These are phyloP conservation scores for Boehmeria nivea DNA, from an alignment of 306 rosid species.

Conservation along the genomic window DNA sequence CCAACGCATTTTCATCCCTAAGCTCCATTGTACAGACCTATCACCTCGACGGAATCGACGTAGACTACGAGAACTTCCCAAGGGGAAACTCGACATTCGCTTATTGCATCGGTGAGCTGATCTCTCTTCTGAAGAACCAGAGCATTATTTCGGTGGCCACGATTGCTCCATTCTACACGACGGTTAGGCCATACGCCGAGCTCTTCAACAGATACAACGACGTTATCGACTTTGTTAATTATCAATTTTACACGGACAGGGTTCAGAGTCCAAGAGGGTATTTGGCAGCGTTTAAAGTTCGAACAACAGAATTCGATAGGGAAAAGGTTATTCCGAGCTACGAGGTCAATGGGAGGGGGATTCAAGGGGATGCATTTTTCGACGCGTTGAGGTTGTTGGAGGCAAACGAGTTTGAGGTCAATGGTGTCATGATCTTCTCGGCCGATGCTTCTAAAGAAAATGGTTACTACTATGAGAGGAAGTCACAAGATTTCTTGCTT, in stretches of 20 bases:
- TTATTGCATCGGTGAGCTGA: constrained; percentile 53
- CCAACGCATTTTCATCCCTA: constrained; percentile 46
- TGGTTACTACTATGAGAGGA: constrained; percentile 34
- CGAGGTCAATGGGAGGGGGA: constrained; percentile 50
- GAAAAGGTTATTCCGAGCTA: constrained; percentile 38
- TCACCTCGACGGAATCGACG: constrained; percentile 51
- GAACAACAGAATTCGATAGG: constrained; percentile 24
- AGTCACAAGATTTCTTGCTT: constrained; percentile 51
- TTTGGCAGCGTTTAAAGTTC: constrained; percentile 23
- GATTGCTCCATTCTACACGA: constrained; percentile 46
- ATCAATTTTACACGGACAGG: constrained; percentile 51
- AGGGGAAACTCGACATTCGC: constrained; percentile 27
- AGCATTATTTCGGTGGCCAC: constrained; percentile 41
- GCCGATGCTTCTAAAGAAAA: constrained; percentile 38
- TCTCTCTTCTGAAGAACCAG: constrained; percentile 40
- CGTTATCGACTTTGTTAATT: constrained; percentile 45
- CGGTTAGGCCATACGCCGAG: constrained; percentile 31
- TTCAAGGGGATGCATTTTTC: constrained; percentile 49
- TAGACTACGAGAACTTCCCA: constrained; percentile 49
- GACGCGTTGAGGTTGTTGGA: constrained; percentile 31
- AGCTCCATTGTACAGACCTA: constrained; percentile 19
- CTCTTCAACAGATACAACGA: constrained; percentile 26
- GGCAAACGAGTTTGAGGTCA: constrained; percentile 31
- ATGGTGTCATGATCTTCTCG: constrained; percentile 55
- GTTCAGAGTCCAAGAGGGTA: constrained; percentile 32